phyloP scores from a whole-genome alignment of 257 asterid species.

The Avicennia marina region DNA sequence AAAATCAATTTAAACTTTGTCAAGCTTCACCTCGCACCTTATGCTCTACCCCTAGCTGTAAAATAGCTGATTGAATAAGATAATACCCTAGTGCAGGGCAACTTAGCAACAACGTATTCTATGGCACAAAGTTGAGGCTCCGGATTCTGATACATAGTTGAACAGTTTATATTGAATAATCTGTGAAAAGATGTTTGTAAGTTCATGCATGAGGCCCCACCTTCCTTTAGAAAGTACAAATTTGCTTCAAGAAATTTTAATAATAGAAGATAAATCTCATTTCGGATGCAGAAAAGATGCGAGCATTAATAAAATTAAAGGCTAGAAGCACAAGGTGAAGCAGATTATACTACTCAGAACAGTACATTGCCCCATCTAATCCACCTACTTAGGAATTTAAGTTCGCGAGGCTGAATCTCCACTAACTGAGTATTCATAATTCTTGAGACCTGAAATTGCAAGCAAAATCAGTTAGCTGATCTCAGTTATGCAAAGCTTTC shows the following conservation, averaged over 20 bases:
- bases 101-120: not conserved
- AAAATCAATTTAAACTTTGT: not conserved
- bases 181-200: not conserved
- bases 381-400: conserved; percentile 63
- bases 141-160: not conserved
- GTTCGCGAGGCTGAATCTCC: conserved; percentile 80
- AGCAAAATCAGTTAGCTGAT: conserved; percentile 8
- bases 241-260: too few relatives aligned
- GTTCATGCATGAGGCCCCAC: not conserved
- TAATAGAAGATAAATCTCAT: not conserved
- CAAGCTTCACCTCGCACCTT: not conserved
- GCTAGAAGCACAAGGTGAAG: conserved; percentile 6
- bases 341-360: conserved; percentile 1
- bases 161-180: not conserved
- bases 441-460: conserved; percentile 42
- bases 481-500: not conserved
- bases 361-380: conserved; percentile 1
- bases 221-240: too few relatives aligned
- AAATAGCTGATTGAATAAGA: conserved; percentile 1
- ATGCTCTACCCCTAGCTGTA: not conserved
- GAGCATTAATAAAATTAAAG: not conserved
- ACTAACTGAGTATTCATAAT: conserved; percentile 44
- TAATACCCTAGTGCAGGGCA: not conserved
- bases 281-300: conserved; percentile 7
- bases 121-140: not conserved